phyloP scores from a whole-genome alignment of 2,329 filamentous ascomycete species.

The Penicillium crustosum region DNA sequence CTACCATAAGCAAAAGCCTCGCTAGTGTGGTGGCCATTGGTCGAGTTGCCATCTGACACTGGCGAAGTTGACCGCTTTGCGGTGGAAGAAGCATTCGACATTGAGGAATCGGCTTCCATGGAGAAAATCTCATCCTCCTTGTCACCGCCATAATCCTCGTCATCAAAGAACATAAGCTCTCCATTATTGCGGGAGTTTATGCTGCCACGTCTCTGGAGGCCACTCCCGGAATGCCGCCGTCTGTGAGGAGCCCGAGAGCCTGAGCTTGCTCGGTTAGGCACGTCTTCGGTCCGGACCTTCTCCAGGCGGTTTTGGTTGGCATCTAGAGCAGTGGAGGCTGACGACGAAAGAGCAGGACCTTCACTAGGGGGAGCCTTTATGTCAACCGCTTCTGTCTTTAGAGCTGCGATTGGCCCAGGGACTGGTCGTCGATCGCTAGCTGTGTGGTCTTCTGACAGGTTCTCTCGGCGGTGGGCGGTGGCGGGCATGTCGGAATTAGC shows the following conservation, averaged over 20 bases:
- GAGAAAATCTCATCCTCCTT: slow-evolving; percentile 68
- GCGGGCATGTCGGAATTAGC: slow-evolving; percentile 35
- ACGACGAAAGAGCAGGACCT: slow-evolving; percentile 37
- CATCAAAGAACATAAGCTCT: slow-evolving; percentile 86
- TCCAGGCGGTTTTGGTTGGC: slow-evolving; percentile 36
- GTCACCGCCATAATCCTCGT: slow-evolving; percentile 81
- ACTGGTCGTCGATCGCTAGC: slow-evolving; percentile 23
- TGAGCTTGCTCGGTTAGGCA: slow-evolving; percentile 47
- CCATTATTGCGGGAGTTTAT: slow-evolving; percentile 67
- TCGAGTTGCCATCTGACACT: slow-evolving; percentile 7
- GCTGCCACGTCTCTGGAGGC: slow-evolving; percentile 72
- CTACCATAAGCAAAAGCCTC: slow-evolving; percentile 1
- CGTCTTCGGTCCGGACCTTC: slow-evolving; percentile 36
- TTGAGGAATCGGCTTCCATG: slow-evolving; percentile 59
- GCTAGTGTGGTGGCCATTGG: neutral
- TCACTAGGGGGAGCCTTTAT: slow-evolving; percentile 29
- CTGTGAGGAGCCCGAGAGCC: slow-evolving; percentile 35
- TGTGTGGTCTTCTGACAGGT: slow-evolving; percentile 37
- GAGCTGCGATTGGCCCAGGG: slow-evolving; percentile 19
- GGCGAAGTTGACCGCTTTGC: slow-evolving; percentile 17
- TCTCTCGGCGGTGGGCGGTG: slow-evolving; percentile 28
- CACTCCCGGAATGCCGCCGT: slow-evolving; percentile 83
- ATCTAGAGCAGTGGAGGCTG: slow-evolving; percentile 41
- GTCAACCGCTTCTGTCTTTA: slow-evolving; percentile 30
- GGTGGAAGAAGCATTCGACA: slow-evolving; percentile 3